Conservation (phyloP, 495 filamentous ascomycete species). For the Penicillium nucicola region DNA sequence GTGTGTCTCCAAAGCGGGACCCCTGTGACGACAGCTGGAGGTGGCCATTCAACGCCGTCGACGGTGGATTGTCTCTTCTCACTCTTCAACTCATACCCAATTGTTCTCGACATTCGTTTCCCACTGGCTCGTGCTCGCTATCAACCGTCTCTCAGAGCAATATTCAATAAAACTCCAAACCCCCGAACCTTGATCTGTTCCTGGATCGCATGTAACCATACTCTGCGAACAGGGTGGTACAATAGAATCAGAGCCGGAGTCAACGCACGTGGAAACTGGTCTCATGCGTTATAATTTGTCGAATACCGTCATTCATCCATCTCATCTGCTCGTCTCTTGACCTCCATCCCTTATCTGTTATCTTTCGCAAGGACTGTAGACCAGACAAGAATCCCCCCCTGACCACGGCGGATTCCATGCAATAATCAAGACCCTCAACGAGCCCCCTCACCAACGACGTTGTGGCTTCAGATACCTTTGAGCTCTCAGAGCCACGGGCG, state of each 20-base stretch:
- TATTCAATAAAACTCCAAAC: too few relatives aligned
- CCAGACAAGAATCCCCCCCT: slow-evolving; percentile 3
- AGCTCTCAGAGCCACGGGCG: slow-evolving; percentile 20
- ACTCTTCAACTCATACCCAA: not conserved
- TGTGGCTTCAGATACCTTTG: slow-evolving; percentile 28
- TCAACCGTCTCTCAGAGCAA: not conserved
- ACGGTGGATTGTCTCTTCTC: not conserved
- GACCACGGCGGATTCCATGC: slow-evolving; percentile 1
- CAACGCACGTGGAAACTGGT: not conserved
- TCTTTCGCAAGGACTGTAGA: slow-evolving; percentile 10
- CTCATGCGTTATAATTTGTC: not conserved
- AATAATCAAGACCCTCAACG: not conserved
- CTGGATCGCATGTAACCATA: not conserved
- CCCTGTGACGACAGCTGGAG: slow-evolving; percentile 5
- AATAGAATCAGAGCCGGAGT: not conserved
- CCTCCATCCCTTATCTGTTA: slow-evolving; percentile 17
- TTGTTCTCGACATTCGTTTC: not conserved
- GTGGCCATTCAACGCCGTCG: not conserved
- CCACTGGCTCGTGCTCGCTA: not conserved
- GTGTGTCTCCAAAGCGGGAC: slow-evolving; percentile 5
- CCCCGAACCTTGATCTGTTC: not conserved
- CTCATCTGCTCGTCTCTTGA: not conserved
- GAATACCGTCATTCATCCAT: not conserved
- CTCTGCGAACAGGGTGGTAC: not conserved
- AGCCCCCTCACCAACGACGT: slow-evolving; percentile 8